Evolutionary conservation across 495 filamentous ascomycete genomes (phyloP), one percentile per base, ranked within the genome.

Genomic region (Penicillium ochrochloron): DNA sequence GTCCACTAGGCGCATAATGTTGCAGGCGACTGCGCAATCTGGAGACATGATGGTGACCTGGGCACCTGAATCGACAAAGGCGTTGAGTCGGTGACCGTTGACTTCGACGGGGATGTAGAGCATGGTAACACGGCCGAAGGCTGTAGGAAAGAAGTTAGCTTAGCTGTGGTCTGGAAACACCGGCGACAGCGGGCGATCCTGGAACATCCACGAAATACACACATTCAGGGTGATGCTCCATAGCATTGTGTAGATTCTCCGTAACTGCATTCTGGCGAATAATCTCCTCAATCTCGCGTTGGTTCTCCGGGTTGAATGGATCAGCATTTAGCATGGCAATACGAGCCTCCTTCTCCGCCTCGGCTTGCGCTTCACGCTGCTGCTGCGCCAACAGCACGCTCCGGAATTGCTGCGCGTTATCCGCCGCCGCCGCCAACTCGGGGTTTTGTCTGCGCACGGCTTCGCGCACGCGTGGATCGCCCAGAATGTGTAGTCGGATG

Each of bases 31-130:
- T 10, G 95, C 96, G 72, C 92, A 97, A 39, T 87, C 82, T 6
- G 95, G 96, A 7, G 94, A 97, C 95, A 99, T 98, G 80, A 99
- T 97, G 19, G 95, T 99, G 17, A 95, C 91, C 80, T 99, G 96
- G 21, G 95, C 95, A 53, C 95, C 95, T 23, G 95, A 97, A 76
- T 99, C 95, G 66, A 99, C 96, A 57, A 99, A 92, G 10, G 96
- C 95, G 80, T 97, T 98, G 66, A 99, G 87, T 56, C 90, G 89
- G 67, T 90, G 85, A 14, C 90, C 89, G 76, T 98, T 98, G 60
- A 99, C 95, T 76, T 97, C 92, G 64, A 96, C 92, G 72, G 94
- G 90, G 71, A 97, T 92, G 75, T 98, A 99, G 41, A 99, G 86
- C 89, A 99, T 95, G 59, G 91, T 92, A 15, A 99, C 95, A 69